These are phyloP conservation scores for Adansonia grandidieri DNA, from an alignment of 441 rosid genomes.

Conservation along the genomic window DNA sequence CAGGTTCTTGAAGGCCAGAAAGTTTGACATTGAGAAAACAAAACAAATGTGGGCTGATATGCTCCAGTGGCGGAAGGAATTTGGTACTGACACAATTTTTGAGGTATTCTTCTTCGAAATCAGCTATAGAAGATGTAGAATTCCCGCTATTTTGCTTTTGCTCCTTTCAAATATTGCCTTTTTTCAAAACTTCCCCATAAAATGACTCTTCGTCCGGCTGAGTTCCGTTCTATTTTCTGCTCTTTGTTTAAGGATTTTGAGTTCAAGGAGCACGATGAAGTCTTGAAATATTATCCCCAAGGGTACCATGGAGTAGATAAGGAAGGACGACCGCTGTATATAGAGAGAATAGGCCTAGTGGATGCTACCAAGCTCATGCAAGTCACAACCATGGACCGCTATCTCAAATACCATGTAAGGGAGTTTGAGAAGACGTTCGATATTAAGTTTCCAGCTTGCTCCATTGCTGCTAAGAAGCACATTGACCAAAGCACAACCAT, in stretches of 20 bases:
- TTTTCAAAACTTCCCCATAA: not conserved
- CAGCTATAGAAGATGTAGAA: not conserved
- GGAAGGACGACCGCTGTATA: conserved; percentile 76
- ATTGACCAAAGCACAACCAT: conserved; percentile 93
- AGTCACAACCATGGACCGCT: conserved; percentile 80
- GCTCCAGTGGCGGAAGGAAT: conserved; percentile 82
- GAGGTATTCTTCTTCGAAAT: conserved; percentile 47
- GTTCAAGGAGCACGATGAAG: conserved; percentile 62
- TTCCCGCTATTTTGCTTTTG: not conserved
- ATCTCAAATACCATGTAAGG: conserved; percentile 77
- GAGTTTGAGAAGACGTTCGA: conserved; percentile 81
- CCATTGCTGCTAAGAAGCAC: conserved; percentile 75
- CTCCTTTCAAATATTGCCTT: not conserved
- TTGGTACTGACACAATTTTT: conserved; percentile 63
- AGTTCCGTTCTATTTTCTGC: conserved; percentile 15
- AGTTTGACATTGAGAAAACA: conserved; percentile 74
- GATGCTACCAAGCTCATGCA: conserved; percentile 84
- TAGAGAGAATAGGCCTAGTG: conserved; percentile 76
- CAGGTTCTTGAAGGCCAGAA: conserved; percentile 85
- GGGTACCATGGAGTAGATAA: conserved; percentile 92
- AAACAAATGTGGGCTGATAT: conserved; percentile 90
- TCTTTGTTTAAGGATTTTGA: conserved; percentile 61
- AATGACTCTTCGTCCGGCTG: not conserved
- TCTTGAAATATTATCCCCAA: conserved; percentile 72
- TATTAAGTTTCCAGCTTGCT: conserved; percentile 76